Evolutionary conservation across 164 flowering plant genomes (phyloP), one percentile per base, ranked within the genome.

Genomic region (Vitis amurensis): DNA sequence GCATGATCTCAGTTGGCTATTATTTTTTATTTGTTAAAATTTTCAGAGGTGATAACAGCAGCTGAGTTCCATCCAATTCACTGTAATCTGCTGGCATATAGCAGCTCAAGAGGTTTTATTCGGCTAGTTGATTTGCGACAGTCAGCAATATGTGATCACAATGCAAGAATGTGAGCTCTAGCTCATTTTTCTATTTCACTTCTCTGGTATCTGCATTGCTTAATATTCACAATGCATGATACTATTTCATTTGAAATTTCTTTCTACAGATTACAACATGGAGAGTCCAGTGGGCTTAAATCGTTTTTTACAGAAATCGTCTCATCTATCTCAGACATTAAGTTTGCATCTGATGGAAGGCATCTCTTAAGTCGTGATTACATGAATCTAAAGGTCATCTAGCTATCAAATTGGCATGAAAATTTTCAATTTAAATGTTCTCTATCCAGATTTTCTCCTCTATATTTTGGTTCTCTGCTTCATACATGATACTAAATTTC

Each of bases 71-170:
- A 93, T 83, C 98, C 94, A 63, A 72, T 66, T 74, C 82, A 84
- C 59, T 93, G 98, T 79, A 91, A 93, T 82, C 69, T 89, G 74
- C 83, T 93, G 37, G 97, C 93, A 59, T 91, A 88, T 72, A 83
- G 98, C 74, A 89, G 89, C 78, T 87, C 97, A 49, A 85, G 91
- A 82, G 98, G 98, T 62, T 88, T 82, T 75, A 78, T 91, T 62
- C 86, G 88, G 61, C 76, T 93, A n/a, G 89, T 85, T 74, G 98
- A 93, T 78, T 85, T 91, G 98, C 86, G 98, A 29, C 84, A 83
- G 74, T 91, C 97, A 64, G 98, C 97, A 55, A 77, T 93, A 62
- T 91, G 94, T 77, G 98, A 91, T 79, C 81, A 77, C 55, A 65
- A 75, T 75, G 90, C 91, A 63, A 83, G 74, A 69, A 81, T 91